Evolutionary conservation across 1,284 basidiomycete species (phyloP).

Genomic region (Fomitiporia mediterranea): DNA sequence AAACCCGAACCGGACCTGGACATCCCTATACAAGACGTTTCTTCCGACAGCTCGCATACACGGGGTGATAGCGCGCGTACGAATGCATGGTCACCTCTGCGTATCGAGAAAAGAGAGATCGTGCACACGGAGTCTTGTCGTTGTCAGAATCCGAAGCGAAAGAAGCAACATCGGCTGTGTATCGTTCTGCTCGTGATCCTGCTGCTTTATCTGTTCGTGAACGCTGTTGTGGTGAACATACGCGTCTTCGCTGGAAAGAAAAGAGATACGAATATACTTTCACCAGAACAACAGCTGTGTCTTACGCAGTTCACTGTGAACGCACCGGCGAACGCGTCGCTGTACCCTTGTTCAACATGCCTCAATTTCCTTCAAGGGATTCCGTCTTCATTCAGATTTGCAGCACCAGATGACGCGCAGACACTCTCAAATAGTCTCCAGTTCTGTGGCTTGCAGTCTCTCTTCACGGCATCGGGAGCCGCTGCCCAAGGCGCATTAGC

Average conservation of each 20-base stretch:
- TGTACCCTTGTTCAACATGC: constrained; percentile 47
- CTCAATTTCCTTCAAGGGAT: constrained; percentile 38
- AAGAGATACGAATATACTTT: constrained; percentile 29
- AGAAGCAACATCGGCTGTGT: constrained; percentile 32
- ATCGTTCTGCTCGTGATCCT: constrained; percentile 34
- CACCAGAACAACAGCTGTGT: constrained; percentile 40
- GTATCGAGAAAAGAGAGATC: constrained; percentile 36
- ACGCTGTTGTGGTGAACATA: constrained; percentile 38
- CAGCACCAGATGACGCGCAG: constrained; percentile 32
- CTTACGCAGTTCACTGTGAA: constrained; percentile 44
- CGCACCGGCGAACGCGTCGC: constrained; percentile 39
- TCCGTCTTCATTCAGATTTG: constrained; percentile 33
- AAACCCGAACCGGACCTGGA: constrained; percentile 22
- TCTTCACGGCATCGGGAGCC: constrained; percentile 41
- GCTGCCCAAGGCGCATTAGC: constrained; percentile 37
- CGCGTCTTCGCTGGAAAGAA: constrained; percentile 28
- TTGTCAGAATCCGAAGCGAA: constrained; percentile 28
- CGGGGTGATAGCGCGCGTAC: constrained; percentile 13
- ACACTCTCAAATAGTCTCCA: constrained; percentile 37
- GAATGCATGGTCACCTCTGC: constrained; percentile 35
- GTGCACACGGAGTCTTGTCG: constrained; percentile 24
- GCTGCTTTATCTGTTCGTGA: constrained; percentile 40
- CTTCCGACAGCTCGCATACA: constrained; percentile 19
- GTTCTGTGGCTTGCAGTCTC: constrained; percentile 46
- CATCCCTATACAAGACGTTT: constrained; percentile 29